Evolutionary conservation across 306 rosid species (phyloP), one percentile per base, ranked within the genome.

Genomic region (Crataegus laevigata): DNA sequence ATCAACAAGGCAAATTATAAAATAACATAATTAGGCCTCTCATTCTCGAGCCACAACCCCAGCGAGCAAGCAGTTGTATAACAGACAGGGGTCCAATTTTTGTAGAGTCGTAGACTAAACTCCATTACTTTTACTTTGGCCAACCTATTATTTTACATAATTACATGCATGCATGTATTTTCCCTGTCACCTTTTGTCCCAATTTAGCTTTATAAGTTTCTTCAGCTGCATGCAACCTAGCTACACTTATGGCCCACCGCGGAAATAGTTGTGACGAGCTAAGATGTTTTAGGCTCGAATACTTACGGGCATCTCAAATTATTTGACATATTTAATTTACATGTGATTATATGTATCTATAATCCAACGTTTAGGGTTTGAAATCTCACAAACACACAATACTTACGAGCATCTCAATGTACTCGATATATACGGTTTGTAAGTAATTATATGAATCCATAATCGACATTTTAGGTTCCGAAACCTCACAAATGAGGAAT

Each of bases 21-120:
- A 71, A n/a, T 11, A 51, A 32, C 28, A 6, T 60, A 26, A n/a
- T 30, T 12, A 13, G 19, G 40, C 6, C 61, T 9, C 40, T 59
- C n/a, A 59, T 76, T 84, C 89, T 87, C 88, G 87, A 91, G 90
- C 93, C 91, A 86, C 96, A 71, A 82, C 82, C 29, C 63, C 28
- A 24, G 9, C 40, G 7, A 36, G 40, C 13, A 4, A 45, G 52
- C 19, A 1, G 52, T 47, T 4, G 12, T 47, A 47, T 47, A 47
- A 15, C 52, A 47, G 19, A 47, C 19, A 4, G 11, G 1, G 26
- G 11, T 17, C 60, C 22, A n/a, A 22, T n/a, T 55, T 54, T 7
- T 54, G 25, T 25, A 17, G 25, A 25, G 21, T 36, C 57, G 77
- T 26, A 61, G 28, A 73, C 40, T 3, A 25, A 28, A 59, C 77